Evolutionary conservation across 1,284 basidiomycete species (phyloP).

Genomic region (Microbotryum lychnidis-dioicae): DNA sequence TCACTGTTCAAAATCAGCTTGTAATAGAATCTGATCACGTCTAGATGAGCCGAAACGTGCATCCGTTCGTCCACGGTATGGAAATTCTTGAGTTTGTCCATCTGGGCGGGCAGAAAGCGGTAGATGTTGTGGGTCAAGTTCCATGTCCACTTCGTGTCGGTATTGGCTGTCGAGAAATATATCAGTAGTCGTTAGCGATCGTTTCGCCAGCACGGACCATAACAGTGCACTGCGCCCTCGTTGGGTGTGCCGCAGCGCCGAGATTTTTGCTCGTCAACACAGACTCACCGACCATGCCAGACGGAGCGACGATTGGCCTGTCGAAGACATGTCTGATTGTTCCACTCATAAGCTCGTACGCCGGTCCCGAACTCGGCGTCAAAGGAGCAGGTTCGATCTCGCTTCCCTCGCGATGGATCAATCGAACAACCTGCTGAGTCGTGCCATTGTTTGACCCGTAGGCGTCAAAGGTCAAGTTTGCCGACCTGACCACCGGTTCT

Average conservation of each 20-base stretch:
- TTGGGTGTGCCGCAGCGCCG: too few relatives aligned
- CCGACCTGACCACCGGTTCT: slow-evolving; percentile 45
- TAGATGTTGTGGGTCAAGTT: slow-evolving; percentile 49
- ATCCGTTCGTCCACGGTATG: slow-evolving; percentile 58
- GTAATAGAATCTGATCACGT: slow-evolving; percentile 46
- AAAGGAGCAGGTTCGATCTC: slow-evolving; percentile 53
- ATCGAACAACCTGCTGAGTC: slow-evolving; percentile 9
- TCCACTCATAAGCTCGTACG: slow-evolving; percentile 48
- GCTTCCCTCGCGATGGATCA: slow-evolving; percentile 32
- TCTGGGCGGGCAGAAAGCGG: slow-evolving; percentile 46
- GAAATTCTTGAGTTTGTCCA: slow-evolving; percentile 44
- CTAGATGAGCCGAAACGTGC: slow-evolving; percentile 42
- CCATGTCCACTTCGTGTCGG: slow-evolving; percentile 52
- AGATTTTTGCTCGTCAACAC: background rate
- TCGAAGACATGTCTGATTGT: slow-evolving; percentile 47
- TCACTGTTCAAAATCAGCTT: slow-evolving; percentile 46
- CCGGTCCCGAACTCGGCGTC: slow-evolving; percentile 45
- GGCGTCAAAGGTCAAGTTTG: slow-evolving; percentile 52
- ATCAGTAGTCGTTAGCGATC: background rate
- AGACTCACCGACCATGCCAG: slow-evolving; percentile 49
- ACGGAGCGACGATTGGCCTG: slow-evolving; percentile 46
- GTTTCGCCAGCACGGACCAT: too few relatives aligned
- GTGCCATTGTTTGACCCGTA: slow-evolving; percentile 9
- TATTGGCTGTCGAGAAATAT: slow-evolving; percentile 34
- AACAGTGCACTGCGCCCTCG: too few relatives aligned